These are phyloP conservation scores for Phialemoniopsis sp. DNA, from an alignment of 2,329 filamentous ascomycete genomes.

Conservation along the genomic window DNA sequence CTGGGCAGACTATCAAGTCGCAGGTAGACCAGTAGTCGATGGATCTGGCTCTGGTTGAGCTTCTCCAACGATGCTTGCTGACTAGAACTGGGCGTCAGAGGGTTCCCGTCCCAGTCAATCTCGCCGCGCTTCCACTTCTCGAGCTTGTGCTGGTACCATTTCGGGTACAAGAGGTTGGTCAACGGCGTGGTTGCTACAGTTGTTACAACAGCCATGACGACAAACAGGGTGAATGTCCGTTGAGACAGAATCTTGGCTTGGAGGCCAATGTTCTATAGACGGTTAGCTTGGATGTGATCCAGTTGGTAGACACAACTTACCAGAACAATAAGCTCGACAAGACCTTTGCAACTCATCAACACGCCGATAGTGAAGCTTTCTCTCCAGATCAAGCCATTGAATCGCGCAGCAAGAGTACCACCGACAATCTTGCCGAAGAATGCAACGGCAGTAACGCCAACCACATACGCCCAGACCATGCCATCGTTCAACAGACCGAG, in stretches of 20 bases:
- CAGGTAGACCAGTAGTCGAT: constrained; percentile 72
- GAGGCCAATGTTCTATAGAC: constrained; percentile 62
- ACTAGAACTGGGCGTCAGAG: constrained; percentile 23
- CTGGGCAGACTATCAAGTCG: constrained; percentile 81
- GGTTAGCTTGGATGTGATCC: constrained; percentile 4
- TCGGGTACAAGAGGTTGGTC: constrained; percentile 69
- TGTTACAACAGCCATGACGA: constrained; percentile 86
- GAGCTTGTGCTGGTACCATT: constrained; percentile 49
- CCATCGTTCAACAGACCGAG: constrained; percentile 78
- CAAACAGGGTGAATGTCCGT: constrained; percentile 87
- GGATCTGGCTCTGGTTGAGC: constrained; percentile 38
- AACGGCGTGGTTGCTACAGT: constrained; percentile 82
- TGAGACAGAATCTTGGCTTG: constrained; percentile 77
- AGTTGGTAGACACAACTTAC: constrained; percentile 40
- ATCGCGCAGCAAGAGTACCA: constrained; percentile 71
- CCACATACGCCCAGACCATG: constrained; percentile 83
- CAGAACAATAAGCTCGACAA: constrained; percentile 92
- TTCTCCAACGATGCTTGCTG: constrained; percentile 19
- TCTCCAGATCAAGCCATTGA: constrained; percentile 79
- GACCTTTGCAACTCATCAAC: constrained; percentile 94
- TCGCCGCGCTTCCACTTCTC: constrained; percentile 69
- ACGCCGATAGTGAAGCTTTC: constrained; percentile 85
- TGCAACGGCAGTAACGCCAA: constrained; percentile 77
- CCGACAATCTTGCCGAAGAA: constrained; percentile 84
- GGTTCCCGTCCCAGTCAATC: constrained; percentile 72